Evolutionary conservation across 2,329 filamentous ascomycete genomes (phyloP).

Genomic region (Plenodomus biglobosus): DNA sequence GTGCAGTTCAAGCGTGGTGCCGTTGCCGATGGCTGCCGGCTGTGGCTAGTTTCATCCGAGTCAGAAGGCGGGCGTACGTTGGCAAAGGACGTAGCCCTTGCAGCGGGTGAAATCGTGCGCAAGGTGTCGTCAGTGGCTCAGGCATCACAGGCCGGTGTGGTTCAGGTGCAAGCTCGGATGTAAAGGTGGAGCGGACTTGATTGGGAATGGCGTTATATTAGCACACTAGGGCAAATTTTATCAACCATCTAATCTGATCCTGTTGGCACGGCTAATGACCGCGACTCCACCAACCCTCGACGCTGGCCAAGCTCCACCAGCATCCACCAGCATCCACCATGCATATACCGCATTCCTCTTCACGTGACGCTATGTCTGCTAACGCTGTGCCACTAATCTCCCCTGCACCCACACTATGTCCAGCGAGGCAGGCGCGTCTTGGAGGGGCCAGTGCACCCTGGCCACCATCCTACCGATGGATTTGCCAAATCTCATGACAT

Average conservation of each 20-base stretch:
- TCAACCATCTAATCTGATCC: slow-evolving; percentile 31
- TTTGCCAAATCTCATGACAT: slow-evolving; percentile 24
- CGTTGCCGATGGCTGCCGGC: slow-evolving; percentile 30
- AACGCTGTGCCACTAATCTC: slow-evolving; percentile 12
- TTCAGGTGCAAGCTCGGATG: slow-evolving; percentile 37
- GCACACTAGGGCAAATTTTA: slow-evolving; percentile 41
- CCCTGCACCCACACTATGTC: slow-evolving; percentile 24
- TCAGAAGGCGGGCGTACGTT: slow-evolving; percentile 39
- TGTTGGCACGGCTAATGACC: slow-evolving; percentile 14
- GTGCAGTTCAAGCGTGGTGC: slow-evolving; percentile 42
- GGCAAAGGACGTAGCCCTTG: slow-evolving; percentile 40
- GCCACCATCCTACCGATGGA: slow-evolving; percentile 15
- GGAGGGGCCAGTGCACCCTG: slow-evolving; percentile 22
- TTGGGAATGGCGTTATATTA: not conserved
- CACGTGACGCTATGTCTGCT: slow-evolving; percentile 21
- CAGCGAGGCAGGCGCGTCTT: slow-evolving; percentile 26
- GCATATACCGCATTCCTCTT: slow-evolving; percentile 11
- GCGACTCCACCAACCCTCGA: slow-evolving; percentile 10
- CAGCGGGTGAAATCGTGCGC: slow-evolving; percentile 37
- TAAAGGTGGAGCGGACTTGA: slow-evolving; percentile 9
- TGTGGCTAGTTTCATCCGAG: slow-evolving; percentile 39
- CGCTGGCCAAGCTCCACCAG: slow-evolving; percentile 8
- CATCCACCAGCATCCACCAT: slow-evolving; percentile 9
- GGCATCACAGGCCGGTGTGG: slow-evolving; percentile 17
- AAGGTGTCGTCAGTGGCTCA: slow-evolving; percentile 20